Base-by-base conservation (phyloP, 2,329 filamentous ascomycete species). In the Aspergillus ruber region DNA sequence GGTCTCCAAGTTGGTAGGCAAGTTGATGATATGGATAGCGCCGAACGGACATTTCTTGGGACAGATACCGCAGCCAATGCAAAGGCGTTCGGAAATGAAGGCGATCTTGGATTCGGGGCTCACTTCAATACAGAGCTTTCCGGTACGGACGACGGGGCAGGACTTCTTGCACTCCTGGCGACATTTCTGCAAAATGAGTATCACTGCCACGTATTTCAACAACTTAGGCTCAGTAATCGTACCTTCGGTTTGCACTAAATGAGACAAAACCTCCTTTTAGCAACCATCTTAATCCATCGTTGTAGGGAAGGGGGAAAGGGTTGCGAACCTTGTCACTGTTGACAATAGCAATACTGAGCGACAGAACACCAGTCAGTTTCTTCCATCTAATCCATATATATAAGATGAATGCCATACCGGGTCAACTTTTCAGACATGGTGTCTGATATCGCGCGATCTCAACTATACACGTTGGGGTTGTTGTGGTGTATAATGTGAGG, bases 1-100 rank as follows among this genome's bases (percentile, higher is more conserved):
- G 57, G 86, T 94, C 73, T 98, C 93, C 72, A 98, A 86, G 75
- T 98, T 98, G 70, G 93, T 98, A 60, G 94, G 93, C 79, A 98
- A 77, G 78, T 98, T 98, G 89, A 98, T 98, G 72, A 98, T 98
- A 71, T 91, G 94, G 74, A 98, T 98, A 57, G 93, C 93, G 66
- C 90, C 86, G 73, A 98, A 98, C 13, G 93, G 93, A 72, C 93
- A 98, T 73, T 97, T 97, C 79, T 98, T 98, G 40, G 91, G 90
- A 73, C 94, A 98, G 76, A 98, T 98, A 84, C 93, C 94, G 68
- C 94, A 98, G 72, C 93, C 93, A 64, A 97, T 96, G 70, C 91
- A 96, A 53, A 96, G 83, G 55, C 83, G 83, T 73, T 98, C 93
- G 57, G 91, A 97, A 65, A 98, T 95, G 79, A 96, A 98, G 69